phyloP scores from a whole-genome alignment of 257 asterid species.

The Przewalskia tangutica region DNA sequence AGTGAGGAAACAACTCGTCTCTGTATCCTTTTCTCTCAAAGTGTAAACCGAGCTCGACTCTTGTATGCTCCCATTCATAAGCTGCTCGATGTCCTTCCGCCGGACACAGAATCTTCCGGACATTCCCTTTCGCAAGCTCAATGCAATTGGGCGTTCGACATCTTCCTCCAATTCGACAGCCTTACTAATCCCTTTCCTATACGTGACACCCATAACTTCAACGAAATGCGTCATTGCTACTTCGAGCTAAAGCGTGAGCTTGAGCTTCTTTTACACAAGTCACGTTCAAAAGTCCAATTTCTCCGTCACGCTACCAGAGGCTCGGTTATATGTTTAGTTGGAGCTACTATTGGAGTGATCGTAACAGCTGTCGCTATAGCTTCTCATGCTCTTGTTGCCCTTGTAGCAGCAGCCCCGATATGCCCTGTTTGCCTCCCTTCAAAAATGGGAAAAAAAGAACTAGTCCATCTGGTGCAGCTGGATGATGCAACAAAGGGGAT shows the following conservation, averaged over 20 bases:
- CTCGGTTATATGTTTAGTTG: constrained; percentile 44
- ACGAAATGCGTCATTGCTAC: constrained; percentile 52
- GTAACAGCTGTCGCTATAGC: constrained; percentile 58
- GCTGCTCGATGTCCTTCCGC: constrained; percentile 47
- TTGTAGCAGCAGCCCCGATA: constrained; percentile 27
- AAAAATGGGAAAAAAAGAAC: constrained; percentile 34
- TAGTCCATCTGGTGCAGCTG: constrained; percentile 50
- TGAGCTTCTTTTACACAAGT: constrained; percentile 34
- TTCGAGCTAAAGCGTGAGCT: constrained; percentile 49
- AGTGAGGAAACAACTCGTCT: constrained; percentile 48
- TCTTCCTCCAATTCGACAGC: constrained; percentile 45
- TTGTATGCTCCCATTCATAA: constrained; percentile 41
- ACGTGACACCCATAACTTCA: constrained; percentile 34
- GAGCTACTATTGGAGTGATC: constrained; percentile 48
- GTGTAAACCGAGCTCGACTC: constrained; percentile 36
- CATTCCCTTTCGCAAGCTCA: constrained; percentile 45
- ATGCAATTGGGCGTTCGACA: constrained; percentile 39
- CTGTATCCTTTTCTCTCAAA: constrained; percentile 39
- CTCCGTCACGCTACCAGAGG: constrained; percentile 32
- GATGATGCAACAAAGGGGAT: constrained; percentile 72
- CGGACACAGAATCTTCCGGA: constrained; percentile 27
- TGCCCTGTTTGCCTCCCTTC: constrained; percentile 24
- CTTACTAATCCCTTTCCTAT: constrained; percentile 49
- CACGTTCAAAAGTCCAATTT: constrained; percentile 35
- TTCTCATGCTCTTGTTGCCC: constrained; percentile 42